phyloP scores from a whole-genome alignment of 768 basidiomycete genomes.

The Leccinum obscurum region DNA sequence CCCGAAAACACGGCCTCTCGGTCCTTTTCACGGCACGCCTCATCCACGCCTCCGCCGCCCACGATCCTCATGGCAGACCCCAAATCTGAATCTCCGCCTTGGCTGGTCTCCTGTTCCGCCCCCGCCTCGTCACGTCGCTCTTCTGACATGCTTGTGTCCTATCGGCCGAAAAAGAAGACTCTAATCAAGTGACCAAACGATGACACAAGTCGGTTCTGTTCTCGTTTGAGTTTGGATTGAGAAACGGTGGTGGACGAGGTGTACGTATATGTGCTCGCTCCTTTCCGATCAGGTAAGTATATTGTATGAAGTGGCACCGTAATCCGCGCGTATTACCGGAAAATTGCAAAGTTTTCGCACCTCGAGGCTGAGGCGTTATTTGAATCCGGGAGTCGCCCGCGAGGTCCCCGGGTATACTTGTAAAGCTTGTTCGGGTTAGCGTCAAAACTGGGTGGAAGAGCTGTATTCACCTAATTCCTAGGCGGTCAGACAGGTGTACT shows the following conservation, averaged over 20 bases:
- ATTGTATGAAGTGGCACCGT: background rate
- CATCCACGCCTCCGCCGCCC: constrained; percentile 24
- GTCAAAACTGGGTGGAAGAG: background rate
- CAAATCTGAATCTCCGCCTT: constrained; percentile 25
- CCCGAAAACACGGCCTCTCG: constrained; percentile 24
- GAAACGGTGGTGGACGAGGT: background rate
- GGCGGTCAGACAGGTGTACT: constrained; percentile 1
- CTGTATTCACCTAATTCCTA: background rate
- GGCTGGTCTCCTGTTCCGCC: background rate
- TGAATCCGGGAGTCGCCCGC: background rate
- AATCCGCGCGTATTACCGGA: constrained; percentile 12
- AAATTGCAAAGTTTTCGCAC: constrained; percentile 12
- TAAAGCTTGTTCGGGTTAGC: background rate
- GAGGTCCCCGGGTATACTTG: constrained; percentile 2
- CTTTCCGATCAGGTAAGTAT: constrained; percentile 10
- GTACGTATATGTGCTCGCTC: constrained; percentile 6
- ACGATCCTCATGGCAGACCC: constrained; percentile 27
- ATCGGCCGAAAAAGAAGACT: constrained; percentile 5
- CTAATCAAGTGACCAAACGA: constrained; percentile 3
- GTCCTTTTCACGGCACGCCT: constrained; percentile 22
- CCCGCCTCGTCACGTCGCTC: constrained; percentile 3
- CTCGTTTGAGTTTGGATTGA: constrained; percentile 2
- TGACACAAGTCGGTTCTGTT: constrained; percentile 4
- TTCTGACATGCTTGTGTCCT: constrained; percentile 4
- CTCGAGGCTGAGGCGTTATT: constrained; percentile 4